These are phyloP conservation scores for Phycomyces nitens DNA, from an alignment of 192 early-diverging fungal species.

Conservation along the genomic window DNA sequence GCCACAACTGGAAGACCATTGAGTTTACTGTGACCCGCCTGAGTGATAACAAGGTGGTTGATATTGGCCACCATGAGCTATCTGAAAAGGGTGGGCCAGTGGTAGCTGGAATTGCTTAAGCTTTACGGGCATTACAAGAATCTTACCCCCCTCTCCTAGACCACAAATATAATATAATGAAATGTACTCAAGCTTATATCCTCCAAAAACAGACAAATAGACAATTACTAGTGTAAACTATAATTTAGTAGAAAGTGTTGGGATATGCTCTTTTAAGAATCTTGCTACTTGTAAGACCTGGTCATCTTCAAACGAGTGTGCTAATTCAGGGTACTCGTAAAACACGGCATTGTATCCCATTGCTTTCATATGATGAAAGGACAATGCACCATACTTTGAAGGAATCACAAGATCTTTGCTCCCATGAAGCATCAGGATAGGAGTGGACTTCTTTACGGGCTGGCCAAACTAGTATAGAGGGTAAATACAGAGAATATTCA, in stretches of 20 bases:
- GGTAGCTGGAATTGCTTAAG: not conserved
- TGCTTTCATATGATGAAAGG: conserved; percentile 56
- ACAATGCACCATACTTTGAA: conserved; percentile 69
- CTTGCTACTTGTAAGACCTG: no score
- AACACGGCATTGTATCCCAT: conserved; percentile 64
- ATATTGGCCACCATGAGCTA: conserved; percentile 22
- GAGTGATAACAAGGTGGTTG: conserved; percentile 16
- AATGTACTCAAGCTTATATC: no score
- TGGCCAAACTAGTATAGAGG: conserved; percentile 36
- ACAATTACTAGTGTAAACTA: no score
- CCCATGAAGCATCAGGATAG: conserved; percentile 86
- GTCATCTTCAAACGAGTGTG: conserved; percentile 51
- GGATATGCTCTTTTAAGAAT: no score
- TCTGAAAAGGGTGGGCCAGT: conserved; percentile 22
- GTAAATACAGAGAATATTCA: not conserved
- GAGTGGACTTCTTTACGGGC: conserved; percentile 61
- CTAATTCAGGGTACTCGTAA: conserved; percentile 73
- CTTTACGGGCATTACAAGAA: no score
- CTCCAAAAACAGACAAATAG: no score
- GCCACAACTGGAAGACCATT: conserved; percentile 38
- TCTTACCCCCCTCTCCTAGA: no score
- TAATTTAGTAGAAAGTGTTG: no score
- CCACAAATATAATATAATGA: no score
- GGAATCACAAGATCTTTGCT: conserved; percentile 66
- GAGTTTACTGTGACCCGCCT: conserved; percentile 39